These are phyloP conservation scores for Begonia peltatifolia DNA, from an alignment of 306 rosid genomes.

Conservation along the genomic window DNA sequence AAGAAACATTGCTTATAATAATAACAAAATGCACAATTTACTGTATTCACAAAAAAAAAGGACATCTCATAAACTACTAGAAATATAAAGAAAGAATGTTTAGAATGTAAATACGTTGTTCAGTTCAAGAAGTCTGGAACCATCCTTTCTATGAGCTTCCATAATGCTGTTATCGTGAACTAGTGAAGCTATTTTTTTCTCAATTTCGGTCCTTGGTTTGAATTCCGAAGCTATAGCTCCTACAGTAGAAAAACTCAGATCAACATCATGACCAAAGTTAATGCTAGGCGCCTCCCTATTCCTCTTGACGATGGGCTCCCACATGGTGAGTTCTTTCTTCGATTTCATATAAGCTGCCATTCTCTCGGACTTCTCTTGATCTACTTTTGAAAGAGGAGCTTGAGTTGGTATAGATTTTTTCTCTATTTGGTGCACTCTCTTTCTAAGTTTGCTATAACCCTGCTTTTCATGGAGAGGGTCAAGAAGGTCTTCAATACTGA, in stretches of 20 bases:
- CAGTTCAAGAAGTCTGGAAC: slow-evolving; percentile 71
- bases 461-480: slow-evolving; percentile 49
- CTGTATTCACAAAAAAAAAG: neutral
- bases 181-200: slow-evolving; percentile 70
- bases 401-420: slow-evolving; percentile 30
- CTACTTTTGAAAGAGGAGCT: slow-evolving; percentile 58
- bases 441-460: slow-evolving; percentile 47
- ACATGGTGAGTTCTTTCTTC: slow-evolving; percentile 48
- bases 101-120: slow-evolving; percentile 37
- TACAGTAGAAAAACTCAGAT: slow-evolving; percentile 64
- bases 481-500: slow-evolving; percentile 51
- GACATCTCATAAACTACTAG: neutral
- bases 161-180: slow-evolving; percentile 31
- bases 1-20: neutral
- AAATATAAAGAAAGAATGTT: no score
- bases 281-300: slow-evolving; percentile 69
- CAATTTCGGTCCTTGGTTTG: slow-evolving; percentile 78
- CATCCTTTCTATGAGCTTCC: slow-evolving; percentile 80
- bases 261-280: slow-evolving; percentile 42
- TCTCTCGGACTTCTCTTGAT: slow-evolving; percentile 53
- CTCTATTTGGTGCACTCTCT: slow-evolving; percentile 24
- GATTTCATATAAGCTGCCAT: slow-evolving; percentile 41
- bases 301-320: slow-evolving; percentile 66
- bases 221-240: slow-evolving; percentile 87
- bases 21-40: no score